These are phyloP conservation scores for Lagerstroemia speciosa DNA, from an alignment of 345 rosid genomes.

Conservation along the genomic window DNA sequence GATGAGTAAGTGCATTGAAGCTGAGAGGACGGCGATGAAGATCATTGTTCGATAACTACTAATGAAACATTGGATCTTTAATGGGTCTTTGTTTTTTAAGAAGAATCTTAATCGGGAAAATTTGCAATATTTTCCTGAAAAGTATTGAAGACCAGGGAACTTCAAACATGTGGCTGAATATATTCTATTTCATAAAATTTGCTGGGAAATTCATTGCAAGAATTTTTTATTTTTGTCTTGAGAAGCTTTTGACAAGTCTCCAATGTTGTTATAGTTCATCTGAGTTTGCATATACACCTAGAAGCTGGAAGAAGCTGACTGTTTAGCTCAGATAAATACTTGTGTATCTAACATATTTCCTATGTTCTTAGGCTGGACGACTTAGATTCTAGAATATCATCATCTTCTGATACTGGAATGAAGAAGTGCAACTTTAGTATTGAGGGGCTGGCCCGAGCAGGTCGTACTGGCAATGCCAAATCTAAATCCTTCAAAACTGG, in stretches of 20 bases:
- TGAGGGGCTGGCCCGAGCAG: slow-evolving; percentile 46
- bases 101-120: not conserved
- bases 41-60: not conserved
- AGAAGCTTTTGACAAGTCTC: not conserved
- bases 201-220: not conserved
- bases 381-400: slow-evolving; percentile 75
- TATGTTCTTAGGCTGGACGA: slow-evolving; percentile 68
- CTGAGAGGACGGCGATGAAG: not conserved
- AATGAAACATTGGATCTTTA: not conserved
- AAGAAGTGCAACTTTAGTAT: slow-evolving; percentile 61
- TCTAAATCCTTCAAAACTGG: slow-evolving; percentile 74
- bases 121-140: not conserved
- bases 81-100: not conserved
- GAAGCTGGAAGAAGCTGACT: not conserved
- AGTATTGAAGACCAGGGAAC: not conserved
- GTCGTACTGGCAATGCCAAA: slow-evolving; percentile 34
- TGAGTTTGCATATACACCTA: not conserved
- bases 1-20: not conserved
- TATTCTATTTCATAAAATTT: not conserved
- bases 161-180: not conserved
- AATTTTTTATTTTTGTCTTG: not conserved
- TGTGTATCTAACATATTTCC: slow-evolving; percentile 6
- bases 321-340: not conserved
- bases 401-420: slow-evolving; percentile 50
- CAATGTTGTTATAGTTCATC: not conserved